phyloP scores from a whole-genome alignment of 768 basidiomycete species.

The Leccinum barrowsii region DNA sequence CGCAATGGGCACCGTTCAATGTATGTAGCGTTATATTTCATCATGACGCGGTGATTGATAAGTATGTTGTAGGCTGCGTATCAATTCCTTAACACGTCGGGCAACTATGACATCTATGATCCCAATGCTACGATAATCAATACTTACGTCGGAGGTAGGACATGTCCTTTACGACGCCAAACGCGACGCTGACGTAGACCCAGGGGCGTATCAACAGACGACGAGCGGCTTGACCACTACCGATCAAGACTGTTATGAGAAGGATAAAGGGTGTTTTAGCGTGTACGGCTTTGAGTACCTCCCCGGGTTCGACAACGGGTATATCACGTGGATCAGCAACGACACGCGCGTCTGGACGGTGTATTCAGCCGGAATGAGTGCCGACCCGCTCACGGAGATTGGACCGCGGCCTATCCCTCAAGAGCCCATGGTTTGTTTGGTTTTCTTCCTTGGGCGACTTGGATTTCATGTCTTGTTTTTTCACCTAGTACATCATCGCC shows the following conservation, averaged over 20 bases:
- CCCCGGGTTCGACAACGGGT: constrained; percentile 47
- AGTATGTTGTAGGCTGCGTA: constrained; percentile 40
- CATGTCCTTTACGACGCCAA: neutral
- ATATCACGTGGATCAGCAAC: constrained; percentile 70
- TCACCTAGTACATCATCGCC: constrained; percentile 57
- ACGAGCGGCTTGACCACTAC: constrained; percentile 35
- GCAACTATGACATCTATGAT: constrained; percentile 36
- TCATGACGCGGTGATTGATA: neutral
- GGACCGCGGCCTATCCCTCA: constrained; percentile 55
- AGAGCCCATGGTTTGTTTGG: constrained; percentile 59
- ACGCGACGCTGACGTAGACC: constrained; percentile 2
- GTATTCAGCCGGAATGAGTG: constrained; percentile 42
- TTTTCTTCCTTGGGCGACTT: neutral
- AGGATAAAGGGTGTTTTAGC: constrained; percentile 38
- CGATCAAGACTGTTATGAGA: constrained; percentile 45
- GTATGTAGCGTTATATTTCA: constrained; percentile 18
- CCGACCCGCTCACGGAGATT: constrained; percentile 52
- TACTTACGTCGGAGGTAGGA: constrained; percentile 40
- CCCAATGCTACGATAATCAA: constrained; percentile 36
- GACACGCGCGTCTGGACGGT: constrained; percentile 56
- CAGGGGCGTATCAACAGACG: constrained; percentile 39
- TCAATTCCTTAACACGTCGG: constrained; percentile 35
- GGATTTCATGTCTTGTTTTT: neutral
- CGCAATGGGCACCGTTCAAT: constrained; percentile 41
- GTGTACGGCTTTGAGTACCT: constrained; percentile 55